Base-by-base conservation (phyloP, 495 filamentous ascomycete species). In the Aspergillus affinis region DNA sequence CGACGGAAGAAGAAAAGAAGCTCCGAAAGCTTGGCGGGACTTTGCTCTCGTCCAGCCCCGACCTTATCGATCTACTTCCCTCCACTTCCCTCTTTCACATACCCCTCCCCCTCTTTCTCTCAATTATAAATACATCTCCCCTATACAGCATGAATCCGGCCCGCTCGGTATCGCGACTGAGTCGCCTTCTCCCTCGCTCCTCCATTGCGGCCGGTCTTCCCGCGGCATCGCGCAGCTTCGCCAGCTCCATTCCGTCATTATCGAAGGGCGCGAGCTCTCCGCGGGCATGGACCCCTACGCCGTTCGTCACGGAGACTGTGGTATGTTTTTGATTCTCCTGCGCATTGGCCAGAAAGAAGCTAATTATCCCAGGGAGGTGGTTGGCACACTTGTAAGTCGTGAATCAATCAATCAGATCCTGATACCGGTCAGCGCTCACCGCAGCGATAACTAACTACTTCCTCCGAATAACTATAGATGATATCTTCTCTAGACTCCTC, bases 401-500 rank as follows among this genome's bases (percentile, higher is more conserved):
- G 7, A 48, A 2, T 26, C 23, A 49, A 48, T 60, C 20, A 17
- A 53, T 51, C 13, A n/a, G 45, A 18, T 27, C 19, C 49, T 29
- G 49, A 23, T 13, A 46, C 27, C 36, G 19, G n/a, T 12, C 3
- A 53, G 44, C 41, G 48, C 30, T 49, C 57, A 49, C 12, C 17
- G 18, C 29, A 36, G 55, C n/a, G n/a, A 29, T 44, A 44, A 69
- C 57, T 46, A 68, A 61, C 52, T 57, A 54, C 69, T 55, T 66
- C 54, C 61, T 17, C 36, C 8, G 2, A 50, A 26, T 2, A 26
- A 26, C 23, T 15, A 48, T 73, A 92, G 89, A 89, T 72, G 90
- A 93, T 67, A 92, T 93, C 62, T 93, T 92, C 75, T 92, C 90
- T 27, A 82, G 88, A 68, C 79, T 92, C 17, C 75, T 92, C 15